These are phyloP conservation scores for Kalanchoe fedtschenkoi DNA, from an alignment of 164 flowering plant species.

Conservation along the genomic window DNA sequence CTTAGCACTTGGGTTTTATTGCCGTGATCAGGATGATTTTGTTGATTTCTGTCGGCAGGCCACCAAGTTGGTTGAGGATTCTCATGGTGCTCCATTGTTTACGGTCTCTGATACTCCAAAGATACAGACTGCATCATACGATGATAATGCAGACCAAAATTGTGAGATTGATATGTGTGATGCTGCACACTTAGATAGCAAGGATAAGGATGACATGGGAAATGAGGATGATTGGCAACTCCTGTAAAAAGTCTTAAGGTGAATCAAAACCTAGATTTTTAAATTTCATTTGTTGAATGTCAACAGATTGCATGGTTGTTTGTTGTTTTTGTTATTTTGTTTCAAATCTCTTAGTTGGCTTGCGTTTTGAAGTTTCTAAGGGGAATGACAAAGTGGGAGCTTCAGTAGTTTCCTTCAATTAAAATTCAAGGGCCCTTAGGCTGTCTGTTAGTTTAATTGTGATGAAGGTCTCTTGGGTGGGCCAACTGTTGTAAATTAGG, in stretches of 20 bases:
- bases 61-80: slow-evolving; percentile 53
- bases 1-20: slow-evolving; percentile 86
- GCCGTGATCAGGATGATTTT: slow-evolving; percentile 86
- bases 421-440: too few relatives aligned
- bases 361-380: neutral
- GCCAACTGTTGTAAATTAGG: too few relatives aligned
- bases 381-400: neutral
- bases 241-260: slow-evolving; percentile 27
- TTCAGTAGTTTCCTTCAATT: neutral
- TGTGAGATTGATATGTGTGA: slow-evolving; percentile 23
- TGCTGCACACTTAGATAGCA: slow-evolving; percentile 11
- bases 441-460: too few relatives aligned
- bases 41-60: slow-evolving; percentile 76
- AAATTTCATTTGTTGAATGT: neutral
- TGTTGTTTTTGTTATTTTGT: neutral
- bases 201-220: slow-evolving; percentile 10
- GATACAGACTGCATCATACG: slow-evolving; percentile 5
- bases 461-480: too few relatives aligned
- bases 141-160: slow-evolving; percentile 6
- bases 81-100: slow-evolving; percentile 80
- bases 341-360: neutral
- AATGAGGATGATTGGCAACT: slow-evolving; percentile 87
- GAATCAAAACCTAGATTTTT: neutral
- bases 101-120: slow-evolving; percentile 41
- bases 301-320: neutral